Evolutionary conservation across 495 filamentous ascomycete genomes (phyloP), one percentile per base, ranked within the genome.

Genomic region (Penicillium argentinense): DNA sequence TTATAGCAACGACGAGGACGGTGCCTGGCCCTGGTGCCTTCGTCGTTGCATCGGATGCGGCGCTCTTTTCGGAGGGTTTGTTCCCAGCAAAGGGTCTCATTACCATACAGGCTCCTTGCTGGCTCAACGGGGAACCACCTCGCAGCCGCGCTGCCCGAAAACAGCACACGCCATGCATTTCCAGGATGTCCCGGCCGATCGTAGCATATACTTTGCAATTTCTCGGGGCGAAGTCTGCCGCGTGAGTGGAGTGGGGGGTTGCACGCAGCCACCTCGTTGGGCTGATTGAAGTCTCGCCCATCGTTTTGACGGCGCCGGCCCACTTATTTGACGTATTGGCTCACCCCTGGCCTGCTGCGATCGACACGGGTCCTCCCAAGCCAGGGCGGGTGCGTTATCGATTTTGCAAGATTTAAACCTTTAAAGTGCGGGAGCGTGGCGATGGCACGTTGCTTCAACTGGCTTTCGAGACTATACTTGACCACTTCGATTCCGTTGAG

Each of bases 321-420:
- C 42, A 46, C 42, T 45, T 42, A 38, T 47, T 47, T 36, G 49
- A 52, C 49, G 49, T 28, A 42, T 47, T 42, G 38, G 24, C 13
- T 42, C 30, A 36, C 40, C 44, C 51, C 37, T 51, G 44, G 41
- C 22, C 24, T 27, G n/a, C 24, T 5, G 21, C 5, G 42, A 48
- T 51, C 47, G 39, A 42, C 51, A 59, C 40, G 47, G 25, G 51
- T n/a, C n/a, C n/a, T n/a, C n/a, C n/a, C n/a, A n/a, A n/a, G n/a
- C n/a, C n/a, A n/a, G n/a, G n/a, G n/a, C n/a, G n/a, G n/a, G n/a
- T n/a, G n/a, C n/a, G n/a, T n/a, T n/a, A n/a, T n/a, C n/a, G n/a
- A n/a, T n/a, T n/a, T n/a, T n/a, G n/a, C n/a, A n/a, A n/a, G n/a
- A 14, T 26, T 34, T 18, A 36, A 36, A 36, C 11, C n/a, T 19